Conservation (phyloP, 768 basidiomycete species). For the Tricholoma sp. region DNA sequence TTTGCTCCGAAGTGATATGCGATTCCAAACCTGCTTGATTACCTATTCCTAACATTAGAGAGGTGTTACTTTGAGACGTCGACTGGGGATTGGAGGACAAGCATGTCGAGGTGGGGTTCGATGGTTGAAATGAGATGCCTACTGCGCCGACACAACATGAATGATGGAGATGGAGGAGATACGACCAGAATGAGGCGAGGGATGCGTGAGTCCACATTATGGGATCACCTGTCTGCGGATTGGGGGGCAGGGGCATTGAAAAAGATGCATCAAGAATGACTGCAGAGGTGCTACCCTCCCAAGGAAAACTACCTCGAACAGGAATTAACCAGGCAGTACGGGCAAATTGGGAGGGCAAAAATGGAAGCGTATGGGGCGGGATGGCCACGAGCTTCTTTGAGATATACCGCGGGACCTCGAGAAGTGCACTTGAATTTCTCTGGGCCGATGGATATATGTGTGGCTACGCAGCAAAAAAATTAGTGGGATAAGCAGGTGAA, state of each 20-base stretch:
- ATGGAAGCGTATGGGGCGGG: slow-evolving; percentile 25
- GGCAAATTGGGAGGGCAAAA: slow-evolving; percentile 25
- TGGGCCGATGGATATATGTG: slow-evolving; percentile 29
- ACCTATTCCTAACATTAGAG: background rate
- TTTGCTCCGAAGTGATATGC: background rate
- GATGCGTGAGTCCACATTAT: slow-evolving; percentile 45
- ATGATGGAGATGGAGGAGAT: slow-evolving; percentile 36
- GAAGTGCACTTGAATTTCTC: slow-evolving; percentile 13
- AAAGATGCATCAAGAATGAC: slow-evolving; percentile 28
- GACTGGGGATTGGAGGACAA: background rate
- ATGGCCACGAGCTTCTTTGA: slow-evolving; percentile 33
- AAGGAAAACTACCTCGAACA: slow-evolving; percentile 47
- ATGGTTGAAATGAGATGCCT: slow-evolving; percentile 43
- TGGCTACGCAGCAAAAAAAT: slow-evolving; percentile 24
- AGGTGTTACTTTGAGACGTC: background rate
- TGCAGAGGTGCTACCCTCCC: slow-evolving; percentile 39
- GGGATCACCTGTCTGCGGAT: slow-evolving; percentile 14
- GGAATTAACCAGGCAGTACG: slow-evolving; percentile 57
- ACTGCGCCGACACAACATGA: slow-evolving; percentile 37
- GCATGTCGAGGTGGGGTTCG: background rate
- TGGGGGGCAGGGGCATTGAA: slow-evolving; percentile 16
- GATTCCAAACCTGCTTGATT: background rate
- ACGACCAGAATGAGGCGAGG: slow-evolving; percentile 44
- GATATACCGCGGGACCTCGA: slow-evolving; percentile 25
- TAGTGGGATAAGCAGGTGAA: slow-evolving; percentile 15